Base-by-base conservation (phyloP, 2,329 filamentous ascomycete species). In the Exophiala aquamarina region DNA sequence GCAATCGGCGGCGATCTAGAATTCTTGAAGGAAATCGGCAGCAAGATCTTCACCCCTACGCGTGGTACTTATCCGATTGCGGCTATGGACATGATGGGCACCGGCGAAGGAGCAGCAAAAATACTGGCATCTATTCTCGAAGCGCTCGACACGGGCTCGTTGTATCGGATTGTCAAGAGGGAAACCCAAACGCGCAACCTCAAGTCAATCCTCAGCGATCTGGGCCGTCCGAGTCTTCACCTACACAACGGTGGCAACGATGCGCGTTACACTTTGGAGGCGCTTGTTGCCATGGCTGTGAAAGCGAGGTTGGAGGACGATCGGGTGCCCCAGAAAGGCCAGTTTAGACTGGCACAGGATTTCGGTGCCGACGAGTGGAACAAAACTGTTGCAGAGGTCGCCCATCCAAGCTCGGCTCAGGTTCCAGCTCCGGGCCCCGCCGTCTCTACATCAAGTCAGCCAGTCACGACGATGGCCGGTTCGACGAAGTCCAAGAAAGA, bases 161-260 rank as follows among this genome's bases (percentile, higher is more conserved):
- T 96, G 63, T 87, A 86, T 67, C 81, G 83, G 51, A 77, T 80
- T 11, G 77, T 84, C 60, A 75, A 74, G 23, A 29, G 49, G 18
- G 51, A 58, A n/a, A 48, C 29, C 5, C 72, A 75, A 11, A 74
- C 78, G 17, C 59, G 62, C 0, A 71, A 85, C 2, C 75, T 97
- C 2, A 70, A 70, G 0, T 70, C 59, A 4, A 74, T 94, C 11
- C 76, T 95, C 18, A 60, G 66, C 4, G 76, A 84, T 4, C 71
- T 95, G 20, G 78, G 77, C 2, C 78, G 94, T 7, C 59, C 69
- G 0, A 79, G 74, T 33, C 79, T 73, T 66, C 75, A 86, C 57
- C 72, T 92, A n/a, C 90, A 95, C 66, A 95, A 95, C 61, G 90
- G 84, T 0, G 79, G 90, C 2, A 95, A 95, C 56, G 90, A 95